Evolutionary conservation across 2,329 filamentous ascomycete genomes (phyloP).

Genomic region (Diaporthe sp.): DNA sequence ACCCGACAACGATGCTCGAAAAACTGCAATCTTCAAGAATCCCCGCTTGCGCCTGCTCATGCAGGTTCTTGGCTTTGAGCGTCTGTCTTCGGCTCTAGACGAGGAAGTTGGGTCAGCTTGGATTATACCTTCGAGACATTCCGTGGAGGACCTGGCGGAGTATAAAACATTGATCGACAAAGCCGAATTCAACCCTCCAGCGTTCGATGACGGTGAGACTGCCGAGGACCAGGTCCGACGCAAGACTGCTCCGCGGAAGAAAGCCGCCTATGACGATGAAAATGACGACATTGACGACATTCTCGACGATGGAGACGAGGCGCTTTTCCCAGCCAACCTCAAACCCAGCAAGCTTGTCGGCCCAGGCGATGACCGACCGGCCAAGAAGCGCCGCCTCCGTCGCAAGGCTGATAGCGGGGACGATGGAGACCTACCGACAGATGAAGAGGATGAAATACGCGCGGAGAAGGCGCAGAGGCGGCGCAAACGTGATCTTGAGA

Average conservation of each 20-base stretch:
- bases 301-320: slow-evolving; percentile 62
- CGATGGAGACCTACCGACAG: slow-evolving; percentile 54
- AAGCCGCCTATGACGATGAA: slow-evolving; percentile 76
- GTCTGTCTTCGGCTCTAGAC: slow-evolving; percentile 63
- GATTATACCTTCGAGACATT: slow-evolving; percentile 76
- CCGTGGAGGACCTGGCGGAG: slow-evolving; percentile 74
- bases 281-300: slow-evolving; percentile 64
- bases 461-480: slow-evolving; percentile 48
- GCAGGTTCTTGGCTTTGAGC: slow-evolving; percentile 77
- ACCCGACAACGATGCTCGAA: slow-evolving; percentile 73
- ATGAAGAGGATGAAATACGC: slow-evolving; percentile 63
- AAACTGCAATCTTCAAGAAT: slow-evolving; percentile 87
- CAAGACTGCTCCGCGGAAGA: slow-evolving; percentile 67
- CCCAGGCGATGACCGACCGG: slow-evolving; percentile 59
- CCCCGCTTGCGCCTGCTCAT: slow-evolving; percentile 87
- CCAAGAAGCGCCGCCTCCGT: slow-evolving; percentile 69
- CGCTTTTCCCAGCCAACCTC: slow-evolving; percentile 75
- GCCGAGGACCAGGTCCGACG: slow-evolving; percentile 84
- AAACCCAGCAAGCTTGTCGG: slow-evolving; percentile 25
- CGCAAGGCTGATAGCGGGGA: slow-evolving; percentile 54
- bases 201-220: slow-evolving; percentile 78
- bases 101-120: slow-evolving; percentile 82
- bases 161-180: slow-evolving; percentile 79
- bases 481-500: slow-evolving; percentile 78
- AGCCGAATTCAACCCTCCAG: slow-evolving; percentile 81